Base-by-base conservation (phyloP, 345 rosid genomes). In the Sisymbrium altissimum region DNA sequence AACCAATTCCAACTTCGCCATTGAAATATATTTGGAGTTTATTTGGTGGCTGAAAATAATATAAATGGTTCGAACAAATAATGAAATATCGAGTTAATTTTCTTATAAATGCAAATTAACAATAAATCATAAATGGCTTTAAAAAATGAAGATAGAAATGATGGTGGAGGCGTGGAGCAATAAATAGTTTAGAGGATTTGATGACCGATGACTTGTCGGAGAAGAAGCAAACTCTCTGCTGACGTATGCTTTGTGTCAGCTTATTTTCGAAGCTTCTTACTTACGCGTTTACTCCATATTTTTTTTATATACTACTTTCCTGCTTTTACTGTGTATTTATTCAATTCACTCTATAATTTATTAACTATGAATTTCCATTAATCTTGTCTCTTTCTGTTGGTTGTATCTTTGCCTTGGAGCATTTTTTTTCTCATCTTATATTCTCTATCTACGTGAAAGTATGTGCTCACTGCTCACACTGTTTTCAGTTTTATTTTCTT, bases 191-290 rank as follows among this genome's bases (percentile, higher is more conserved):
- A 58, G 60, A 57, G n/a, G 67, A 19, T 75, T 69, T 76, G 25
- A 54, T 55, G 71, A 55, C 66, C 44, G 61, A 33, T 70, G 79
- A 74, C 66, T 74, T 74, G 82, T 79, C 75, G 86, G 81, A 49
- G 36, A 67, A 66, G 82, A 66, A 45, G 75, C 38, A 66, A 69
- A 66, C 33, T 50, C 35, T 4, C 29, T 49, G 68, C 54, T 85
- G 85, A 83, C 86, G 86, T 39, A 44, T 39, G 61, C 48, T 39
- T 64, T 54, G 40, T 57, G 86, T 87, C 87, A 83, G 62, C 87
- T 32, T 72, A 44, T 38, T 64, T 54, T 61, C 63, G 56, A 48
- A 55, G 68, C 70, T 68, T 69, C 77, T 36, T 21, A 36, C 29
- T 61, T 66, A 41, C 75, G 75, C 78, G 76, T 73, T 50, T 60